phyloP scores from a whole-genome alignment of 148 eudicot genomes.

The Cornus florida region DNA sequence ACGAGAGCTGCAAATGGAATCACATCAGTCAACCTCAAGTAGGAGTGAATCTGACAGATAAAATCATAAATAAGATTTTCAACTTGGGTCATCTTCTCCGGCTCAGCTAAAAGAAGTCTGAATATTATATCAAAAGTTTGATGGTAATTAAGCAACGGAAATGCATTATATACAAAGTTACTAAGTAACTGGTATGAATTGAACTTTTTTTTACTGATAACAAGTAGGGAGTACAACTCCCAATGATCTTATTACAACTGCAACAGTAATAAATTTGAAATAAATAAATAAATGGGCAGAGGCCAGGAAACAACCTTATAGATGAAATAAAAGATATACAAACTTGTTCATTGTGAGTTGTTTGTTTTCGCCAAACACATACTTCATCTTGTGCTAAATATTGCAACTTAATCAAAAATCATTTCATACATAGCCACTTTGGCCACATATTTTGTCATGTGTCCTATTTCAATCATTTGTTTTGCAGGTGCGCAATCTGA shows the following conservation, averaged over 20 bases:
- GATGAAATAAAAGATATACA: too few species aligned
- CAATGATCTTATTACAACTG: not conserved
- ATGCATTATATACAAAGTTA: not conserved
- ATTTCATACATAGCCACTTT: too few species aligned
- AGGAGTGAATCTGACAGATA: not conserved
- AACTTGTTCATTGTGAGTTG: too few species aligned
- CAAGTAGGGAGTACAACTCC: not conserved
- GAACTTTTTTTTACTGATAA: too few species aligned
- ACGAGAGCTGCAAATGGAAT: constrained; percentile 50
- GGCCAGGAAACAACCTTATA: not conserved
- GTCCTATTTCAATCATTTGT: too few species aligned
- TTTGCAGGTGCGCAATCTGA: too few species aligned
- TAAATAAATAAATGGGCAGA: not conserved
- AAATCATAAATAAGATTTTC: not conserved
- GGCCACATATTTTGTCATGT: too few species aligned
- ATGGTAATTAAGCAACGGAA: not conserved
- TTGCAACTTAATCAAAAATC: too few species aligned
- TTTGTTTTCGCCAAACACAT: too few species aligned
- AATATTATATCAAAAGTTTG: not conserved
- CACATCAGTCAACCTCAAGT: not conserved
- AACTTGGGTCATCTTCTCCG: not conserved
- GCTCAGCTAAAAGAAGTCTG: not conserved
- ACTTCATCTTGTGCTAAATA: too few species aligned
- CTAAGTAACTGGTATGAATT: too few species aligned
- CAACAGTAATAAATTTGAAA: too few species aligned